phyloP scores from a whole-genome alignment of 768 basidiomycete genomes.

The Heimioporus sp. region DNA sequence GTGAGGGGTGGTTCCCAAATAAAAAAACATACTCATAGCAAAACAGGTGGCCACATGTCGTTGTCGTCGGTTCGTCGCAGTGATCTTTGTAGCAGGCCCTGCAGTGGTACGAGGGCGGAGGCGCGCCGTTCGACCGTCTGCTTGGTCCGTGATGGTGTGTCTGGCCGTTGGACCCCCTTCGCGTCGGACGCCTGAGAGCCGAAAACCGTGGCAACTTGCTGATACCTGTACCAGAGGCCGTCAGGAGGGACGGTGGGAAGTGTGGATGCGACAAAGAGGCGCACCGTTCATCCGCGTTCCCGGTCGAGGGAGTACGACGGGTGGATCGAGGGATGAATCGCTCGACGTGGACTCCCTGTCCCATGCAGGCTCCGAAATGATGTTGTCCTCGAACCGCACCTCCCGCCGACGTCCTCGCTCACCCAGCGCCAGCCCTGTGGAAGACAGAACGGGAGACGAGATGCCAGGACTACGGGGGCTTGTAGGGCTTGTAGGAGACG shows the following conservation, averaged over 20 bases:
- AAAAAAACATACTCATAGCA: conserved; percentile 41
- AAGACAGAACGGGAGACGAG: conserved; percentile 30
- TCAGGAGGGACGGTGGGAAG: neutral
- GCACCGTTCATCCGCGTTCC: conserved; percentile 20
- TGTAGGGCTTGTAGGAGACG: neutral
- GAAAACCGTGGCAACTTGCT: conserved; percentile 33
- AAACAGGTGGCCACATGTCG: conserved; percentile 64
- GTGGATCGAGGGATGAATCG: conserved; percentile 26
- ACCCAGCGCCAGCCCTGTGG: conserved; percentile 26
- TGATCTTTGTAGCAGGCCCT: conserved; percentile 48
- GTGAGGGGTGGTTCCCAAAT: too few species aligned
- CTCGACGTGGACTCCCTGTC: conserved; percentile 31
- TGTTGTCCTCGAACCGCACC: conserved; percentile 34
- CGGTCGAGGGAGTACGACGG: conserved; percentile 14
- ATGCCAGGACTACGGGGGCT: conserved; percentile 19
- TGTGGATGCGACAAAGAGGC: neutral
- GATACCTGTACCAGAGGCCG: conserved; percentile 15
- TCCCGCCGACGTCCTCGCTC: conserved; percentile 30
- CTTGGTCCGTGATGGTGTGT: neutral
- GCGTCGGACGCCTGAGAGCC: conserved; percentile 20
- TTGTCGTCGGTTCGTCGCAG: conserved; percentile 55
- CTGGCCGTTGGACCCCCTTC: conserved; percentile 16
- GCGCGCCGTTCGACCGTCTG: conserved; percentile 8
- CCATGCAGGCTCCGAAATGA: conserved; percentile 29
- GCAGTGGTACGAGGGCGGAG: conserved; percentile 39